A percentile compares a stretch with the other conserved stretches of the same genome.
These are phyloP conservation scores for Xylaria sp. DNA, from an alignment of 2,329 filamentous ascomycete species.

Conservation along the genomic window DNA sequence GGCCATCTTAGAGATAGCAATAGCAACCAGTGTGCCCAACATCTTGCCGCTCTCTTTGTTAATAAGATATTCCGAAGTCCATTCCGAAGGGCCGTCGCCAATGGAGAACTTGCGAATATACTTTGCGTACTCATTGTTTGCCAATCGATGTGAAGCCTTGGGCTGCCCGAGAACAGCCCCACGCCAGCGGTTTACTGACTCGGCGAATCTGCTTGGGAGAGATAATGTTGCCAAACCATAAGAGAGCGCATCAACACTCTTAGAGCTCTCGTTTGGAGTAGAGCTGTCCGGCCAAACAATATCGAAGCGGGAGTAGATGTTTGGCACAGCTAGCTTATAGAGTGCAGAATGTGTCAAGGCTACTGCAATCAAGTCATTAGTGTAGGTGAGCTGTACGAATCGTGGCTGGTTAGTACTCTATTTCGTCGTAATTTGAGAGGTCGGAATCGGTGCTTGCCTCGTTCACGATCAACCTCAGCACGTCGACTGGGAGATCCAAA, in stretches of 20 bases:
- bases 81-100: conserved; percentile 78
- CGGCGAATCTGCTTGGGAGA: conserved; percentile 62
- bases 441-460: conserved; percentile 60
- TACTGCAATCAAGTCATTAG: conserved; percentile 79
- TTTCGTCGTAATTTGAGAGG: not conserved
- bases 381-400: conserved; percentile 69
- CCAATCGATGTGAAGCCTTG: conserved; percentile 38
- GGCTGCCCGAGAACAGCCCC: conserved; percentile 29
- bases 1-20: conserved; percentile 80
- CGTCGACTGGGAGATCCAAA: conserved; percentile 77
- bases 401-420: conserved; percentile 13
- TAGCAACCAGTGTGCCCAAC: conserved; percentile 80
- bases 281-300: conserved; percentile 84
- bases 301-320: conserved; percentile 84
- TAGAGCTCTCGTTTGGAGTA: conserved; percentile 66
- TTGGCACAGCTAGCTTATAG: conserved; percentile 74
- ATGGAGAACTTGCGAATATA: conserved; percentile 83
- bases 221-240: conserved; percentile 82
- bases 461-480: conserved; percentile 78
- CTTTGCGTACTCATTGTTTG: conserved; percentile 72
- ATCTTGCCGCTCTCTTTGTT: conserved; percentile 86
- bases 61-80: conserved; percentile 82
- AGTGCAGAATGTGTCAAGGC: conserved; percentile 79
- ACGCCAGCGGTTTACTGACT: conserved; percentile 45
- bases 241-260: conserved; percentile 80